Conservation (phyloP, 1,139 yeast genomes). For the Pichia sp. region DNA sequence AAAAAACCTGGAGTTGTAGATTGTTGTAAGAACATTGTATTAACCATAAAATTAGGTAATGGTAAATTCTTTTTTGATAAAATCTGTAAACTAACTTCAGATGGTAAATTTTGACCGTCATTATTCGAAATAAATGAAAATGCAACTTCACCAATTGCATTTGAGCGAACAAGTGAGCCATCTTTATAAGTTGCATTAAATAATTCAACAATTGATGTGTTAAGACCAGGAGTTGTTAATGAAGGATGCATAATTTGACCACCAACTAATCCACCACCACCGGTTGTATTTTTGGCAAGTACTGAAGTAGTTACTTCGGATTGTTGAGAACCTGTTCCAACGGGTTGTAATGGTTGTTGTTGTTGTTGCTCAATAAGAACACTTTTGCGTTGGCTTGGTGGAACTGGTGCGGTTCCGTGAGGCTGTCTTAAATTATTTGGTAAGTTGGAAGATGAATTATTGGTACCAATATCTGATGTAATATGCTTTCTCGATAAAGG, state of each 20-base stretch:
- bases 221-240: slow-evolving; percentile 54
- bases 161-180: slow-evolving; percentile 52
- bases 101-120: slow-evolving; percentile 26
- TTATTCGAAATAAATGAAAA: slow-evolving; percentile 47
- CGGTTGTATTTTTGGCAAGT: slow-evolving; percentile 28
- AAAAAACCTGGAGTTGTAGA: slow-evolving; percentile 26
- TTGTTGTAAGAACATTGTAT: slow-evolving; percentile 39
- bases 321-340: slow-evolving; percentile 18
- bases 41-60: slow-evolving; percentile 35
- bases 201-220: slow-evolving; percentile 77
- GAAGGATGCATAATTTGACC: slow-evolving; percentile 47
- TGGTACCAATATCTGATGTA: slow-evolving; percentile 14
- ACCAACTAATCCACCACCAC: slow-evolving; percentile 28
- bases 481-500: slow-evolving; percentile 61
- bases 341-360: slow-evolving; percentile 17
- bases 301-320: slow-evolving; percentile 9
- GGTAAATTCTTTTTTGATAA: slow-evolving; percentile 27
- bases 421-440: slow-evolving; percentile 17
- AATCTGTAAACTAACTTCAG: slow-evolving; percentile 25
- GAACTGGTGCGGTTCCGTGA: slow-evolving; percentile 28
- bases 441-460: background rate
- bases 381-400: slow-evolving; percentile 29
- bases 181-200: slow-evolving; percentile 67
- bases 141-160: slow-evolving; percentile 75
- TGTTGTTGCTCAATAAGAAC: slow-evolving; percentile 6